Evolutionary conservation across 129 eudicot genomes (phyloP).

Genomic region (Centaurea solstitialis): DNA sequence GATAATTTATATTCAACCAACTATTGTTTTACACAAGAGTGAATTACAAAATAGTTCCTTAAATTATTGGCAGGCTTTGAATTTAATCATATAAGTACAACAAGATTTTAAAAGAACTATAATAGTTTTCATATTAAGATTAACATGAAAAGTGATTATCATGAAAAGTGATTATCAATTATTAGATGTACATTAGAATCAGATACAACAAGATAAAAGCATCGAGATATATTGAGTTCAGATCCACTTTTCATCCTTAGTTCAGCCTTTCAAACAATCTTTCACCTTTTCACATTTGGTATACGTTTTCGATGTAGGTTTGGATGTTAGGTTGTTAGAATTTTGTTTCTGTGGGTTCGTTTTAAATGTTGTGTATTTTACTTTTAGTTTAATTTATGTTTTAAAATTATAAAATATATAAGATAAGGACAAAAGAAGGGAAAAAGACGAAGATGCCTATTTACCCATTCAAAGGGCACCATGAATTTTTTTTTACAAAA

Average conservation of each 20-base stretch:
- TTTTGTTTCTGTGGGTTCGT: not conserved
- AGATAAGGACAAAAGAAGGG: not conserved
- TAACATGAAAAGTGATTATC: too few relatives aligned
- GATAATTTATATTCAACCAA: too few relatives aligned
- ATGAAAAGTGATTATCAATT: too few relatives aligned
- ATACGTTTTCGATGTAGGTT: not conserved
- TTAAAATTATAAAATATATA: not conserved
- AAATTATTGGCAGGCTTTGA: not conserved
- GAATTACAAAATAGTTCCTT: too few relatives aligned
- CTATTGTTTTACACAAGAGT: not conserved
- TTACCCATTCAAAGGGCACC: not conserved
- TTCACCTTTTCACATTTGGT: not conserved
- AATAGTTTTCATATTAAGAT: too few relatives aligned
- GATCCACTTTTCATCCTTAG: too few relatives aligned
- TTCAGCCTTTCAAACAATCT: too few relatives aligned
- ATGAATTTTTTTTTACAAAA: not conserved
- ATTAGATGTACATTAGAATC: too few relatives aligned
- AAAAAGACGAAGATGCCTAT: slow-evolving; percentile 2
- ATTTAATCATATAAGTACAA: not conserved
- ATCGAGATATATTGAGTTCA: too few relatives aligned
- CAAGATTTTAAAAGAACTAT: too few relatives aligned
- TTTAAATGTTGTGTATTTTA: not conserved
- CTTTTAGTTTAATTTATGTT: not conserved
- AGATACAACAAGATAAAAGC: too few relatives aligned
- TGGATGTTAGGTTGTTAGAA: not conserved